Base-by-base conservation (phyloP, 1,284 basidiomycete genomes). In the Ustilago shanxiensis region DNA sequence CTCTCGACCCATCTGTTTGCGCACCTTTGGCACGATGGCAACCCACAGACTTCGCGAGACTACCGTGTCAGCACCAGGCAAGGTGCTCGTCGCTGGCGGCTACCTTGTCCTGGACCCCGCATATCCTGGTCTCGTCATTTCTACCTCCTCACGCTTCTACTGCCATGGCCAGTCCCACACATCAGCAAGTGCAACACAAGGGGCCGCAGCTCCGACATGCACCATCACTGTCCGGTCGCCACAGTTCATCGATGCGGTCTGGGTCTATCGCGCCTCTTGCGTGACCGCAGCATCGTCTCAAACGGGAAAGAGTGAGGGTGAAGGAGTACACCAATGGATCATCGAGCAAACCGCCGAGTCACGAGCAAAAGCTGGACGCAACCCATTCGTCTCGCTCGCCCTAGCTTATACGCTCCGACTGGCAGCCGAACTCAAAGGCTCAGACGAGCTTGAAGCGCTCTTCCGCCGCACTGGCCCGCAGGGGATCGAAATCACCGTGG, bases 91-190 rank as follows among this genome's bases (percentile, higher is more conserved):
- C 14, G 83, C 84, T 2, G 85, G 85, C 29, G 85, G 85, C 52
- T 86, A 86, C 53, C 79, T 86, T 6, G 85, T 86, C 41, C 76
- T 86, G 28, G 84, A 85, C 53, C 83, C 85, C 0, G 79, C 81
- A 26, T 85, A 86, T 49, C 75, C 82, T 7, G 85, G 85, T 41
- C 45, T 85, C 10, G 85, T 86, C 51, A 63, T 85, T 14, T 94
- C 95, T 0, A 96, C 96, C 8, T 93, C 93, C 11, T 93, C 94
- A 20, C 90, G 97, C 45, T 99, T 99, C 88, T 98, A 96, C 88
- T 92, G 94, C 20, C 72, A 86, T 60, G 86, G 89, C 20, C 60
- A 60, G 28, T 66, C 71, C 0, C 53, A 52, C 5, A 47, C 64
- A 10, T 47, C 35, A 10, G 6, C 31, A 3, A 4, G 33, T 10